A percentile compares a stretch with the other conserved stretches of the same genome.
phyloP scores from a whole-genome alignment of 2,329 filamentous ascomycete species.

The Alternaria longipes region DNA sequence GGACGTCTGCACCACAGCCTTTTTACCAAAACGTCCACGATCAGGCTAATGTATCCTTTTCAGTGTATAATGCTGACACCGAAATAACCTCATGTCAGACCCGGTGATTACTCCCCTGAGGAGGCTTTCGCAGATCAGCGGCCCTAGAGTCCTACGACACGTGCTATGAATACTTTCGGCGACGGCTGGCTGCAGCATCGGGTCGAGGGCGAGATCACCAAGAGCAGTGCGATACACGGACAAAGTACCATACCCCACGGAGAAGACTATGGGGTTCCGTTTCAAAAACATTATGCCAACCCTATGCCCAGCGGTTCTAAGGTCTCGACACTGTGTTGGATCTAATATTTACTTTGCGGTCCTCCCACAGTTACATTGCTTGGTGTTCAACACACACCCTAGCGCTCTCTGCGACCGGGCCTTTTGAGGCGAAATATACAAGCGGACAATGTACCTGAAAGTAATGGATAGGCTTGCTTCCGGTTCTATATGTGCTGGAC shows the following conservation, averaged over 20 bases:
- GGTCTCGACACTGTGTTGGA: slow-evolving; percentile 1
- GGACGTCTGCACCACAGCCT: not conserved
- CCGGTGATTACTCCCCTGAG: not conserved
- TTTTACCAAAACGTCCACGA: not conserved
- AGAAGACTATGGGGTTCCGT: slow-evolving; percentile 26
- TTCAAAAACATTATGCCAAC: slow-evolving; percentile 27
- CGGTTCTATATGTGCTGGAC: slow-evolving; percentile 21
- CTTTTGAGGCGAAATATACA: slow-evolving; percentile 11
- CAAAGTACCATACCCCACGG: slow-evolving; percentile 15
- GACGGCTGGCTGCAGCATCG: slow-evolving; percentile 20
- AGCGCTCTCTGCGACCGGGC: slow-evolving; percentile 4
- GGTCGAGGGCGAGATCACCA: not conserved
- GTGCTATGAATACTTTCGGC: not conserved
- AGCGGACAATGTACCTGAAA: slow-evolving; percentile 29
- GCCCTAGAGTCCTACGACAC: not conserved
- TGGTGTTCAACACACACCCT: not conserved
- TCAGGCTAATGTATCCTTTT: not conserved
- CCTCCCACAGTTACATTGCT: not conserved
- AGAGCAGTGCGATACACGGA: slow-evolving; percentile 6
- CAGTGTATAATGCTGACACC: not conserved
- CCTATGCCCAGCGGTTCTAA: slow-evolving; percentile 20
- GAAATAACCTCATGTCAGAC: not conserved
- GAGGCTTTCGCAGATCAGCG: not conserved
- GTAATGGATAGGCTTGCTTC: slow-evolving; percentile 24
- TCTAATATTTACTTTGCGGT: not conserved